Percentiles rank a stretch among this genome's conserved stretches.
Conservation (phyloP, 2,329 filamentous ascomycete genomes). For the Pseudopithomyces chartarum region DNA sequence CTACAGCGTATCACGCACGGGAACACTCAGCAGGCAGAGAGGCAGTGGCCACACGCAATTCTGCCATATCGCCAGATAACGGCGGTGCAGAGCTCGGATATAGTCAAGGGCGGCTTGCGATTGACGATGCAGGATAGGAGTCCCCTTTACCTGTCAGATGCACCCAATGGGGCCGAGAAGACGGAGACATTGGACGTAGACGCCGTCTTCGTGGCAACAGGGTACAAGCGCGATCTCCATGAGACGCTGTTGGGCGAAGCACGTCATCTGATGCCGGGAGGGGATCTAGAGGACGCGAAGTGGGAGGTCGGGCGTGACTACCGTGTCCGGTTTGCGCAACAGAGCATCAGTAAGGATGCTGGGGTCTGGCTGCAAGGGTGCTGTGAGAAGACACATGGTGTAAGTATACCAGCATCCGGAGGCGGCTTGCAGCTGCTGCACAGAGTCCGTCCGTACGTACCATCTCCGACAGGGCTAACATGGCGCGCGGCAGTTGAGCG, state of each 20-base stretch:
- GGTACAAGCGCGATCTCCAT: conserved; percentile 80
- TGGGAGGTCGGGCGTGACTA: conserved; percentile 80
- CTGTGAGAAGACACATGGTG: conserved; percentile 89
- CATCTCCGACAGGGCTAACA: conserved; percentile 5
- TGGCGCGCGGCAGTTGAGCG: conserved; percentile 65
- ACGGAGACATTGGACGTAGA: conserved; percentile 74
- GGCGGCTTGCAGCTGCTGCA: too few relatives aligned
- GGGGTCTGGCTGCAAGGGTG: conserved; percentile 94
- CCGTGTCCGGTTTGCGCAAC: conserved; percentile 70
- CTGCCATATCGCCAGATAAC: conserved; percentile 70
- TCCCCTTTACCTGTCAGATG: conserved; percentile 37
- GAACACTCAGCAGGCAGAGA: conserved; percentile 62
- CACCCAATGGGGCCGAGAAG: conserved; percentile 47
- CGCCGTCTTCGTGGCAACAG: conserved; percentile 83
- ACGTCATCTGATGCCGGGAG: conserved; percentile 66
- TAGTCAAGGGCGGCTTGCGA: conserved; percentile 35
- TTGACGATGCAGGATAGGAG: conserved; percentile 60
- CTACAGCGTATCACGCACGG: conserved; percentile 74
- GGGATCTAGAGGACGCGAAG: conserved; percentile 50
- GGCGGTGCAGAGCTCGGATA: conserved; percentile 59
- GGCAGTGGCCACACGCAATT: conserved; percentile 81
- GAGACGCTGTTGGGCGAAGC: conserved; percentile 72
- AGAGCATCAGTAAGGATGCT: conserved; percentile 70
- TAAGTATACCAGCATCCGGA: too few relatives aligned
- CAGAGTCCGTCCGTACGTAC: too few relatives aligned